A percentile compares a stretch with the other conserved stretches of the same genome.
Conservation (phyloP, 2,329 filamentous ascomycete species). For the Alternaria alternata region DNA sequence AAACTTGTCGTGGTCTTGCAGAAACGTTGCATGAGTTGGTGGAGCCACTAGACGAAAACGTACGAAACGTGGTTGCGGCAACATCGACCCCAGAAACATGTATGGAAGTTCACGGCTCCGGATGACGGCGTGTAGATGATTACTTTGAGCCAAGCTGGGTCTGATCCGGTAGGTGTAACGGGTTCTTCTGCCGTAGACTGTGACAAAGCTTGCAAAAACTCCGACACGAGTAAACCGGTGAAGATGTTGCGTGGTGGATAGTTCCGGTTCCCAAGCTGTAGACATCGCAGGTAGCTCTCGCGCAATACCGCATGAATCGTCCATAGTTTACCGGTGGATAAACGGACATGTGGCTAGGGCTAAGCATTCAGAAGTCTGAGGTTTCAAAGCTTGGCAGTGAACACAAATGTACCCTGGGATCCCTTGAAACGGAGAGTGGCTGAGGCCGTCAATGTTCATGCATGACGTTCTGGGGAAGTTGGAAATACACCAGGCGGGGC, state of each 20-base stretch:
- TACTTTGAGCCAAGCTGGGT: neutral
- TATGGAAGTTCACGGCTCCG: slow-evolving; percentile 28
- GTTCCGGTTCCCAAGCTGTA: neutral
- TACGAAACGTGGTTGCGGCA: slow-evolving; percentile 39
- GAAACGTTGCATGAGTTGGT: slow-evolving; percentile 20
- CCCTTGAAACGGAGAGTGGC: slow-evolving; percentile 33
- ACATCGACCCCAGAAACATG: slow-evolving; percentile 27
- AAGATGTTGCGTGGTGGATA: neutral
- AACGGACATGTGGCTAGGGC: slow-evolving; percentile 12
- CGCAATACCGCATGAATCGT: neutral
- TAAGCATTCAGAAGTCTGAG: slow-evolving; percentile 32
- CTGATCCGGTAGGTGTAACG: slow-evolving; percentile 9
- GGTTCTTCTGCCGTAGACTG: neutral
- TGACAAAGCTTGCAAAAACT: neutral
- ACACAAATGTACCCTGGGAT: slow-evolving; percentile 26
- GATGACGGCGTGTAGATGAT: slow-evolving; percentile 12
- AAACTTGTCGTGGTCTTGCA: slow-evolving; percentile 20
- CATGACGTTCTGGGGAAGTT: neutral
- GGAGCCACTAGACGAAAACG: slow-evolving; percentile 12
- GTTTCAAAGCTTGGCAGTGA: slow-evolving; percentile 36
- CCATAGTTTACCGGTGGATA: neutral
- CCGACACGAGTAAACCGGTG: neutral
- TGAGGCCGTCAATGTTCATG: slow-evolving; percentile 20
- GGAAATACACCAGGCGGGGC: neutral
- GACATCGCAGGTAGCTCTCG: neutral